These are phyloP conservation scores for Asterophora lycoperdoides DNA, from an alignment of 768 basidiomycete genomes.

Conservation along the genomic window DNA sequence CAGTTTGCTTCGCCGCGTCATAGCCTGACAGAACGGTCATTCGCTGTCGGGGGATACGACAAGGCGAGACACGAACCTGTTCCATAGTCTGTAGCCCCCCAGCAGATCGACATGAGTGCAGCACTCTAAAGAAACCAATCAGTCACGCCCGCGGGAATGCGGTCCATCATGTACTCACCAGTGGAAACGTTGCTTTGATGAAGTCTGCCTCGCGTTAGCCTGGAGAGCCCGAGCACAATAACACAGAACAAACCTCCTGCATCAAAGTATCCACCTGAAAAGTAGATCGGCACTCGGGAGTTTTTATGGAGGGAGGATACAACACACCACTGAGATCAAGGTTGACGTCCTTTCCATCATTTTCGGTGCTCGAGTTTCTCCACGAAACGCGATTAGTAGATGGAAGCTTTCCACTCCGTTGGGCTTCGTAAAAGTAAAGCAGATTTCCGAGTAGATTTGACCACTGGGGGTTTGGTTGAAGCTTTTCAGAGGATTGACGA, in stretches of 20 bases:
- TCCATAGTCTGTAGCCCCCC: conserved; percentile 86
- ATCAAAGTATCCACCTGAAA: conserved; percentile 76
- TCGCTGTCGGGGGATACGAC: background rate
- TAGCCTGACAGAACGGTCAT: conserved; percentile 44
- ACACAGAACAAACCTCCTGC: conserved; percentile 63
- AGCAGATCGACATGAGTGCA: conserved; percentile 80
- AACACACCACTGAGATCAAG: conserved; percentile 66
- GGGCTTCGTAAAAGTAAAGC: conserved; percentile 89
- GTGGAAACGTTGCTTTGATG: conserved; percentile 82
- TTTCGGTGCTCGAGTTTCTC: conserved; percentile 77
- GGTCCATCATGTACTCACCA: conserved; percentile 43
- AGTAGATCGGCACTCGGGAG: background rate
- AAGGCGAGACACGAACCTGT: conserved; percentile 42
- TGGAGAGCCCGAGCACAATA: conserved; percentile 1
- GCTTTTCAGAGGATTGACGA: conserved; percentile 32
- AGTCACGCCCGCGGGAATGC: conserved; percentile 1
- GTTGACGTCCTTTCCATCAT: conserved; percentile 72
- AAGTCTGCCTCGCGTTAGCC: conserved; percentile 50
- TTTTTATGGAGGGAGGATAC: background rate
- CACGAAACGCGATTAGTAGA: conserved; percentile 71
- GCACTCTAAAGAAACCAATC: conserved; percentile 49
- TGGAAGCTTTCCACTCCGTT: conserved; percentile 75
- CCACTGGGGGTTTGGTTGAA: conserved; percentile 73
- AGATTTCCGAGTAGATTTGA: conserved; percentile 73
- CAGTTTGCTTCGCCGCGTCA: conserved; percentile 80